These are phyloP conservation scores for Mitragyna speciosa DNA, from an alignment of 257 asterid genomes.

Conservation along the genomic window DNA sequence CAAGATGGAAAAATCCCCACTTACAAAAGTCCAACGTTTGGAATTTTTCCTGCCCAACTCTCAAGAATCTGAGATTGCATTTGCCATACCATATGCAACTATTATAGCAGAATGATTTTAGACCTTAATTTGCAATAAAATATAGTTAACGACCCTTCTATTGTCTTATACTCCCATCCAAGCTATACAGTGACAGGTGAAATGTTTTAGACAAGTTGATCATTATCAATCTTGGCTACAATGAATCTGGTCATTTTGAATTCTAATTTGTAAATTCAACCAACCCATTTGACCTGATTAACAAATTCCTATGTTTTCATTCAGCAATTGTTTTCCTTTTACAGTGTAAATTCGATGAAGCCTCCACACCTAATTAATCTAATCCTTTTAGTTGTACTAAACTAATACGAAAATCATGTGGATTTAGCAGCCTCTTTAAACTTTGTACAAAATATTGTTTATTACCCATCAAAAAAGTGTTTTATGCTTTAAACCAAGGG, in stretches of 20 bases:
- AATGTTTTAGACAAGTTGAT: neutral
- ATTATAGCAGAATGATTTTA: neutral
- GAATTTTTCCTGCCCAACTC: neutral
- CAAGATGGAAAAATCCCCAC: no score
- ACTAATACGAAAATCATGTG: constrained; percentile 6
- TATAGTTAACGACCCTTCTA: neutral
- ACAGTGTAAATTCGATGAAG: constrained; percentile 6
- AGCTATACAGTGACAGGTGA: neutral
- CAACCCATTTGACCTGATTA: constrained; percentile 15
- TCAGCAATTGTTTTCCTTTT: neutral
- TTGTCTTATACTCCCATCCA: neutral
- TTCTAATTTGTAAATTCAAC: neutral
- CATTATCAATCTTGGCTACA: neutral
- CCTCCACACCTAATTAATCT: neutral
- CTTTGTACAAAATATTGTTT: neutral
- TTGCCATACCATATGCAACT: neutral
- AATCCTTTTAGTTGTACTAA: neutral
- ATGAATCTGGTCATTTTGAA: constrained; percentile 25
- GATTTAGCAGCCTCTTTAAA: neutral
- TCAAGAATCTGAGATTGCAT: neutral
- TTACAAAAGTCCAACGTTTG: neutral
- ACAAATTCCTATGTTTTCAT: constrained; percentile 7
- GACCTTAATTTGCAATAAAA: neutral
- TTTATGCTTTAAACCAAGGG: neutral
- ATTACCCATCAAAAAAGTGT: neutral